A percentile compares a stretch with the other conserved stretches of the same genome.
Evolutionary conservation across 768 basidiomycete genomes (phyloP).

Genomic region (Phlebiopsis flavidoalba): DNA sequence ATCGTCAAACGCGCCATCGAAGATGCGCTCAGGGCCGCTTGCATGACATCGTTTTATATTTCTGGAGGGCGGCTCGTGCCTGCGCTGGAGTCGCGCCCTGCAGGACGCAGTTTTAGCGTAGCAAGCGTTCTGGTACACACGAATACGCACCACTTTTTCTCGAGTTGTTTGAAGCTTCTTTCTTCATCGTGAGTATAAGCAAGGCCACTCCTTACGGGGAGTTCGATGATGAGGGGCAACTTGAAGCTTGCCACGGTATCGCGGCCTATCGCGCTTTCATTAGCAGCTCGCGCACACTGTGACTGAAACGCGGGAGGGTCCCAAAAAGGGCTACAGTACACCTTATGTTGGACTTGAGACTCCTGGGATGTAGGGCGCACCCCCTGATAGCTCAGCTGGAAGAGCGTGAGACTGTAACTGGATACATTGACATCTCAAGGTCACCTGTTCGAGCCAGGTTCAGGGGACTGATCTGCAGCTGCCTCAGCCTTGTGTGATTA

Average conservation of each 20-base stretch:
- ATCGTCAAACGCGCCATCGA: conserved; percentile 80
- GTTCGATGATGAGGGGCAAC: not conserved
- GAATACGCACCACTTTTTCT: conserved; percentile 27
- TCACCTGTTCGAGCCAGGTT: conserved; percentile 4
- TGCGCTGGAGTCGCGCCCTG: conserved; percentile 82
- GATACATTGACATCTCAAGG: not conserved
- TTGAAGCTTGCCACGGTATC: not conserved
- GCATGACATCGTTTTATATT: conserved; percentile 87
- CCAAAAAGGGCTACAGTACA: too few relatives aligned
- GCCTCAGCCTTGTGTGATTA: not conserved
- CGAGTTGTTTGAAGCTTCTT: conserved; percentile 29
- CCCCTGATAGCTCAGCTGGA: conserved; percentile 8
- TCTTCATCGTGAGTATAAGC: conserved; percentile 24
- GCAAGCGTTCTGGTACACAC: not conserved
- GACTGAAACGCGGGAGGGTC: not conserved
- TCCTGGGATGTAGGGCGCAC: not conserved
- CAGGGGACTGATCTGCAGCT: not conserved
- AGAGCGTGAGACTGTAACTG: conserved; percentile 9
- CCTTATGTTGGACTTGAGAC: too few relatives aligned
- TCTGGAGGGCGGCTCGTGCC: conserved; percentile 77
- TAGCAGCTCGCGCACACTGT: not conserved
- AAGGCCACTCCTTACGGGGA: not conserved
- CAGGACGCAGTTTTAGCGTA: not conserved
- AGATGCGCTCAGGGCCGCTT: conserved; percentile 83
- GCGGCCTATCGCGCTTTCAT: not conserved